Evolutionary conservation across 306 rosid species (phyloP).

Genomic region (Nissolia schottii): DNA sequence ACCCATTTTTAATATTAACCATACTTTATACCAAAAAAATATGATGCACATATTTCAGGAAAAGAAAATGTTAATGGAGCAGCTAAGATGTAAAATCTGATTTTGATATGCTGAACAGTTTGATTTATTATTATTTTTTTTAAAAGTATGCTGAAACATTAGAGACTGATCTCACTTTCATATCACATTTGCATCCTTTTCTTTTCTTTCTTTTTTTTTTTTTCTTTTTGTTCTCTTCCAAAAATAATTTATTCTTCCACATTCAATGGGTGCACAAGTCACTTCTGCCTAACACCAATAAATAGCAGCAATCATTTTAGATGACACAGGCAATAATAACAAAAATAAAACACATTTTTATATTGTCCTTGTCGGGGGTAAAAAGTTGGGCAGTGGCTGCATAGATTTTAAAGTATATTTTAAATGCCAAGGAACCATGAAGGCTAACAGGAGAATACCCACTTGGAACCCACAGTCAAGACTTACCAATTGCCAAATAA

Average conservation of each 20-base stretch:
- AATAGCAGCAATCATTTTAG: not conserved
- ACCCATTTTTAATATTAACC: conserved; percentile 2
- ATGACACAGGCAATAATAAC: not conserved
- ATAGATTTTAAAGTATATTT: conserved; percentile 1
- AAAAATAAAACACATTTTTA: not conserved
- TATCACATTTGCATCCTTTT: not conserved
- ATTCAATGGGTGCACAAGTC: not conserved
- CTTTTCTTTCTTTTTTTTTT: not conserved
- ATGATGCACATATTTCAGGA: not conserved
- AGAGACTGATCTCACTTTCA: not conserved
- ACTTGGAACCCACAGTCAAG: conserved; percentile 13
- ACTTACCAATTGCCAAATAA: conserved; percentile 90
- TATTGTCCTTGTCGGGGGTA: not conserved
- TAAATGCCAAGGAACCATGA: conserved; percentile 2
- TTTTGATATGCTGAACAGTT: not conserved
- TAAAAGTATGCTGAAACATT: not conserved
- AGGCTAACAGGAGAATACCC: not conserved
- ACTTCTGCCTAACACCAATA: not conserved
- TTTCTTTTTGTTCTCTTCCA: not conserved
- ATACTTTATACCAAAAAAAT: not conserved
- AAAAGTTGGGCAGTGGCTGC: not conserved
- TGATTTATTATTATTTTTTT: too few species aligned
- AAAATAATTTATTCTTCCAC: not conserved
- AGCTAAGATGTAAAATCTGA: not conserved
- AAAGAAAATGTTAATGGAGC: not conserved